phyloP scores from a whole-genome alignment of 345 rosid species.

The Brassica cretica region DNA sequence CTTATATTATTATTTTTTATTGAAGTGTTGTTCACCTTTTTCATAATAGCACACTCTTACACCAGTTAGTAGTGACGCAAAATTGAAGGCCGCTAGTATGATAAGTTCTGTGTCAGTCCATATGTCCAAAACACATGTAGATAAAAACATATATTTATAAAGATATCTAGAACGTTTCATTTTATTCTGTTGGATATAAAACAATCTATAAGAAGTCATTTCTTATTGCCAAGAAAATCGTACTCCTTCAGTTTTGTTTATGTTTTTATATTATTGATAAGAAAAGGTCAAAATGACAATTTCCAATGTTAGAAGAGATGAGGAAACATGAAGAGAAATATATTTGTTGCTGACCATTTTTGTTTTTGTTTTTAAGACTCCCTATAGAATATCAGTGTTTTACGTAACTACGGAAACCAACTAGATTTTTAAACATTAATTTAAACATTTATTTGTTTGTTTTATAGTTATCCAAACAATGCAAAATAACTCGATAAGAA shows the following conservation, averaged over 20 bases:
- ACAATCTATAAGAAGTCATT: not conserved
- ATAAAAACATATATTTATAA: not conserved
- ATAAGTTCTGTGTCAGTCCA: slow-evolving; percentile 26
- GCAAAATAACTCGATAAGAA: not conserved
- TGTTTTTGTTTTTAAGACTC: not conserved
- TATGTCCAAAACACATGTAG: slow-evolving; percentile 9
- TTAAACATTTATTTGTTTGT: not conserved
- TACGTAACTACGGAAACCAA: slow-evolving; percentile 5
- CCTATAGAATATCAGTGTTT: not conserved
- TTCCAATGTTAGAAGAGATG: slow-evolving; percentile 33
- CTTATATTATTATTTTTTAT: not conserved
- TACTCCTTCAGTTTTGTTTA: slow-evolving; percentile 1
- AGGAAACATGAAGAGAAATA: slow-evolving; percentile 23
- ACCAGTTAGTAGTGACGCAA: slow-evolving; percentile 24
- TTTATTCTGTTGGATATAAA: slow-evolving; percentile 19
- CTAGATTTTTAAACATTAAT: no score
- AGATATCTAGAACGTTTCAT: slow-evolving; percentile 28
- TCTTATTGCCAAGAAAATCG: not conserved
- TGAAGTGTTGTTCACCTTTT: not conserved
- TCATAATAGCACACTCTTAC: not conserved
- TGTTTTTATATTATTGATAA: not conserved
- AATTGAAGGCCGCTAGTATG: slow-evolving; percentile 31
- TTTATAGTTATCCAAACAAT: not conserved
- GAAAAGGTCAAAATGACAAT: slow-evolving; percentile 35
- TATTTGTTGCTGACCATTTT: slow-evolving; percentile 1